These are phyloP conservation scores for Raphanus sativus DNA, from an alignment of 345 rosid species.

Conservation along the genomic window DNA sequence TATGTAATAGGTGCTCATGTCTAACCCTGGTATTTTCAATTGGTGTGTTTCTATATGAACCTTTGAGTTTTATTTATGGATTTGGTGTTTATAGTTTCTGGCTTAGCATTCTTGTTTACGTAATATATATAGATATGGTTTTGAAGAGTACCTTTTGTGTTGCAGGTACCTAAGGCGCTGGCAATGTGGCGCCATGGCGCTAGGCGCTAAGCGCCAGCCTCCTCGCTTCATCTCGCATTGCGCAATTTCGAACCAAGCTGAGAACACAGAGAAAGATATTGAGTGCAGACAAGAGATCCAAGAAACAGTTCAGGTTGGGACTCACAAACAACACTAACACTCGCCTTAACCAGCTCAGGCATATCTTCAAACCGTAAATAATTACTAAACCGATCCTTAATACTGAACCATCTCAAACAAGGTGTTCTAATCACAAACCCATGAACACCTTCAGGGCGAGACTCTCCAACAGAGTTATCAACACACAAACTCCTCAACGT, in stretches of 20 bases:
- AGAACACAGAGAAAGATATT: constrained; percentile 16
- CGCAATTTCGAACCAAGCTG: not conserved
- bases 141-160: too few relatives aligned
- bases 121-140: too few relatives aligned
- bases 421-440: constrained; percentile 20
- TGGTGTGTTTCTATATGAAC: too few relatives aligned
- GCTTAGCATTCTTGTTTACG: too few relatives aligned
- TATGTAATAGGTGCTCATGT: too few relatives aligned
- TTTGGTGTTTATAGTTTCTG: too few relatives aligned
- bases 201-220: too few relatives aligned
- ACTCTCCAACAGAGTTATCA: not conserved
- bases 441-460: constrained; percentile 6
- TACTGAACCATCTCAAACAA: constrained; percentile 13
- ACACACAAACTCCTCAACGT: constrained; percentile 13
- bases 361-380: constrained; percentile 3
- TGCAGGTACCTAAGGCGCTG: too few relatives aligned
- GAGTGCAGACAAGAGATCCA: constrained; percentile 7
- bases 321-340: not conserved
- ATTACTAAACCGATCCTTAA: constrained; percentile 4
- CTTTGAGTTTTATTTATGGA: too few relatives aligned
- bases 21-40: too few relatives aligned
- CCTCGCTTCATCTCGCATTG: too few relatives aligned
- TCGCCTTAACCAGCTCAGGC: constrained; percentile 9
- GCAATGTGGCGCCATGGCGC: too few relatives aligned
- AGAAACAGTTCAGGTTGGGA: not conserved